A percentile compares a stretch with the other conserved stretches of the same genome.
phyloP scores from a whole-genome alignment of 495 filamentous ascomycete genomes.

The Articulospora tetracladia region DNA sequence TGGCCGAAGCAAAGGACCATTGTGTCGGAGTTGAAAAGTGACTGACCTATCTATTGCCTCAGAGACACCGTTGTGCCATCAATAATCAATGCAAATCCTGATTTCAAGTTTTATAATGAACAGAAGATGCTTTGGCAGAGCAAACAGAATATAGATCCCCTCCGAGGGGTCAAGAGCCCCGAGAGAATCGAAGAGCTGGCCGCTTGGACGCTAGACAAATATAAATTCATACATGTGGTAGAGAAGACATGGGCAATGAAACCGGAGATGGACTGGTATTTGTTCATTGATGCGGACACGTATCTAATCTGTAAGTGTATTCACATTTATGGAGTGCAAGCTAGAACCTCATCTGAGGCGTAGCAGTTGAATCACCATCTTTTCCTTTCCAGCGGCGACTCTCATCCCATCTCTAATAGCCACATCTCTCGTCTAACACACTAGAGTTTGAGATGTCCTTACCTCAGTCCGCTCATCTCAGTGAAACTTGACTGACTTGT shows the following conservation, averaged over 20 bases:
- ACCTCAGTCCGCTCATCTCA: no score
- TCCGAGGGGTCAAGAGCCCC: background rate
- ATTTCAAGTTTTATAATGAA: constrained; percentile 52
- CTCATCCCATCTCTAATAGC: no score
- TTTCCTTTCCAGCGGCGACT: no score
- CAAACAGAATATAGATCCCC: background rate
- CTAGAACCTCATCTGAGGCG: no score
- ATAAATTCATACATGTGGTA: constrained; percentile 42
- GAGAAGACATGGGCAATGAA: constrained; percentile 38
- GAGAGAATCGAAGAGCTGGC: background rate
- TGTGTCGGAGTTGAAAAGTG: no score
- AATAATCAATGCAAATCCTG: constrained; percentile 33
- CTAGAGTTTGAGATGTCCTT: no score
- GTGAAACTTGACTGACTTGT: no score
- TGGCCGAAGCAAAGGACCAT: no score
- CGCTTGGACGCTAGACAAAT: constrained; percentile 43
- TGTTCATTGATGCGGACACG: constrained; percentile 69
- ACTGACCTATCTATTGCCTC: no score
- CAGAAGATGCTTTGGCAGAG: constrained; percentile 30
- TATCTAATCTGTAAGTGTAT: constrained; percentile 45
- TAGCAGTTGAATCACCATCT: no score
- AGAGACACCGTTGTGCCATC: constrained; percentile 34
- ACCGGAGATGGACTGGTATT: constrained; percentile 57
- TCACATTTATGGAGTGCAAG: no score
- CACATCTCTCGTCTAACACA: no score